Conservation (phyloP, 2,329 filamentous ascomycete genomes). For the Lecanosticta acicola region DNA sequence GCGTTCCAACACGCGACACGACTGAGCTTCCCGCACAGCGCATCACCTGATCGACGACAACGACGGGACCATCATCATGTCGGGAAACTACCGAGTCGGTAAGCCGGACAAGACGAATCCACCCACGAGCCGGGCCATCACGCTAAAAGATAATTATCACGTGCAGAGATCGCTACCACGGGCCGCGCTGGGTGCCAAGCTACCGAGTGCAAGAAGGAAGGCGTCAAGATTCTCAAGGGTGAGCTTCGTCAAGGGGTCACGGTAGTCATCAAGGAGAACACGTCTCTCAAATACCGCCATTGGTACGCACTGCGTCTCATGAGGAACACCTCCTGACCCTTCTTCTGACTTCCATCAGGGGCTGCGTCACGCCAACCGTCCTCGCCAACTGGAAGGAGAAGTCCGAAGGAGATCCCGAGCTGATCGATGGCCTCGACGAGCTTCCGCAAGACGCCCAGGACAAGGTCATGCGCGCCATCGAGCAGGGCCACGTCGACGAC, state of each 20-base stretch:
- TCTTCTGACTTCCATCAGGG: conserved; percentile 52
- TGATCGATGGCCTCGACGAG: conserved; percentile 77
- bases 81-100: conserved; percentile 18
- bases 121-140: neutral
- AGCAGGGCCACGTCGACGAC: conserved; percentile 73
- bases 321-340: neutral
- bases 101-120: conserved; percentile 1
- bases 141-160: too few relatives aligned
- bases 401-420: conserved; percentile 55
- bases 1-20: neutral
- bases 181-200: conserved; percentile 70
- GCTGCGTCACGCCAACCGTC: conserved; percentile 75
- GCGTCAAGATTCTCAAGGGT: conserved; percentile 69
- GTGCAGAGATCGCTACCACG: conserved; percentile 66
- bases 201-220: conserved; percentile 63
- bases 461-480: conserved; percentile 67
- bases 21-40: neutral
- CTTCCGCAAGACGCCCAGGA: conserved; percentile 61
- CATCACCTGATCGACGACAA: neutral
- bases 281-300: conserved; percentile 73
- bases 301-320: conserved; percentile 55
- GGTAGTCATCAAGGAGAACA: conserved; percentile 57
- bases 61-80: conserved; percentile 8
- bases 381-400: conserved; percentile 59
- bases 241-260: conserved; percentile 71